Evolutionary conservation across 352 stramenopile genomes (phyloP).

Genomic region (Plasmopara viticola): DNA sequence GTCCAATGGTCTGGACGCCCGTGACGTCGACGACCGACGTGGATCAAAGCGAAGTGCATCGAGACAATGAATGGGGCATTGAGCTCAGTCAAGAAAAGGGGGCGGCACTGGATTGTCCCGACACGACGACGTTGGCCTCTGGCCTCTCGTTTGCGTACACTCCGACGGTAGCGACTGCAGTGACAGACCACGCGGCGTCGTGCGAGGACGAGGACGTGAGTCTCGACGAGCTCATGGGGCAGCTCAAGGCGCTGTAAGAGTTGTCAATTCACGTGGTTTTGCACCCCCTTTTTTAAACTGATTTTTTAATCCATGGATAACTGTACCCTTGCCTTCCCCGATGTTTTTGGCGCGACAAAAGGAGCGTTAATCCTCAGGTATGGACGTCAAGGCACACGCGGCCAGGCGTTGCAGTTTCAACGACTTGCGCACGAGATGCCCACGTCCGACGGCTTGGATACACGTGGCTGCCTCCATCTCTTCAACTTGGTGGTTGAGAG

Average conservation of each 20-base stretch:
- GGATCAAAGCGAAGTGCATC: conserved; percentile 47
- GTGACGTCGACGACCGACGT: conserved; percentile 47
- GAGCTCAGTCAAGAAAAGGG: conserved; percentile 34
- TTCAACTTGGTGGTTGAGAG: conserved; percentile 22
- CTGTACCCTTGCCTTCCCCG: too few relatives aligned
- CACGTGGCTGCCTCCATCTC: conserved; percentile 55
- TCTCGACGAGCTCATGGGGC: conserved; percentile 73
- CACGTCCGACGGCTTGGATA: conserved; percentile 59
- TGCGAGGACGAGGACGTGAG: conserved; percentile 40
- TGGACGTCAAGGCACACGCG: neutral
- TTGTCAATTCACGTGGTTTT: too few relatives aligned
- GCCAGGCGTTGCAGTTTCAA: conserved; percentile 4
- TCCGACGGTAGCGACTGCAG: conserved; percentile 14
- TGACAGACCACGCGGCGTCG: conserved; percentile 20
- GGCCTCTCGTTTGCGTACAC: conserved; percentile 62
- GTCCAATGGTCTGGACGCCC: conserved; percentile 65
- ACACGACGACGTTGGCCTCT: conserved; percentile 30
- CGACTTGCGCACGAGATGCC: conserved; percentile 47
- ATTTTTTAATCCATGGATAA: too few relatives aligned
- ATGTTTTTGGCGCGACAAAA: too few relatives aligned
- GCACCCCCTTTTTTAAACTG: too few relatives aligned
- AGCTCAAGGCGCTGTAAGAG: conserved; percentile 60
- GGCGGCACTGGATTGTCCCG: conserved; percentile 2
- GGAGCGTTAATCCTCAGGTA: neutral
- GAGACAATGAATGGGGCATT: conserved; percentile 87